Evolutionary conservation across 1,284 basidiomycete genomes (phyloP).

Genomic region (Gymnopus androsaceus): DNA sequence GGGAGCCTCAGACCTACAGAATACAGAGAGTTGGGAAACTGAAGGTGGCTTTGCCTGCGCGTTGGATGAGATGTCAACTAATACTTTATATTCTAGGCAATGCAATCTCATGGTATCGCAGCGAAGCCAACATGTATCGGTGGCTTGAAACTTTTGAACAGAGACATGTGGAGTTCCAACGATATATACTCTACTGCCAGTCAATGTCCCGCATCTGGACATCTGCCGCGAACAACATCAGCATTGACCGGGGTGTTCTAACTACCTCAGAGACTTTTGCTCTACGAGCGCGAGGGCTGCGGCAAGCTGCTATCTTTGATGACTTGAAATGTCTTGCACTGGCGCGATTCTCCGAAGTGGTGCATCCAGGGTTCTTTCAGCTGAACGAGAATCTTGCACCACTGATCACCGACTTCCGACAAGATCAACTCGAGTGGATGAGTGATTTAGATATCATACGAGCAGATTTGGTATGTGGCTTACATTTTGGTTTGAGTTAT

Average conservation of each 20-base stretch:
- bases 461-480: not conserved
- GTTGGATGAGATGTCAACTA: not conserved
- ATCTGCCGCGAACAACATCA: conserved; percentile 6
- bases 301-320: conserved; percentile 8
- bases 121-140: conserved; percentile 29
- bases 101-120: conserved; percentile 29
- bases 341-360: not conserved
- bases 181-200: conserved; percentile 19
- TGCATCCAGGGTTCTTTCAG: not conserved
- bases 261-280: not conserved
- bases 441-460: not conserved
- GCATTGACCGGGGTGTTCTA: not conserved
- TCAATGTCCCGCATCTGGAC: not conserved
- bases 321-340: not conserved
- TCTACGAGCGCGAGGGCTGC: conserved; percentile 5
- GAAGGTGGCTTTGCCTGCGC: not conserved
- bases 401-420: not conserved
- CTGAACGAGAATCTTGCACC: not conserved
- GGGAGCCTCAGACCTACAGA: not conserved
- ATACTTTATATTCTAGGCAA: conserved; percentile 26
- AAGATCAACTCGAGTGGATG: not conserved
- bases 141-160: conserved; percentile 28
- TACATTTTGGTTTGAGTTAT: not conserved
- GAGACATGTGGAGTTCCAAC: conserved; percentile 23
- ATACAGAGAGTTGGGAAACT: not conserved